Evolutionary conservation across 768 basidiomycete genomes (phyloP).

Genomic region (Ramaria sp.): DNA sequence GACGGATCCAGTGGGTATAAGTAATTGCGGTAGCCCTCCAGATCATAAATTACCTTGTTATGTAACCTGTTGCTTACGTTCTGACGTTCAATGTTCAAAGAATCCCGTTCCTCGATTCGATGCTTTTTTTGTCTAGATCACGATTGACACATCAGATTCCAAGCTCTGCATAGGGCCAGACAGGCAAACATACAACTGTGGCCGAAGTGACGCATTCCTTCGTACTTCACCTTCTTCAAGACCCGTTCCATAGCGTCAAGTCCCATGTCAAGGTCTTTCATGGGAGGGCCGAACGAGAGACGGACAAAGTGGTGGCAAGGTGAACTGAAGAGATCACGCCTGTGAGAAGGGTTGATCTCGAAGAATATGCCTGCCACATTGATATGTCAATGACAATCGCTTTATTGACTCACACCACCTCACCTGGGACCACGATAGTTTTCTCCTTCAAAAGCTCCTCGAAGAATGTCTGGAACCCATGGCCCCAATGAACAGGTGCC

Average conservation of each 20-base stretch:
- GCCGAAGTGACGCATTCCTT: slow-evolving; percentile 52
- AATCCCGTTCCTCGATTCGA: too few species aligned
- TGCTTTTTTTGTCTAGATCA: slow-evolving; percentile 36
- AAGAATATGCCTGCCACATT: slow-evolving; percentile 13
- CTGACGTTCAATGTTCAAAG: too few species aligned
- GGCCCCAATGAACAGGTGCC: neutral
- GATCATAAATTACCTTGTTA: too few species aligned
- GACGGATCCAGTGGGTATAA: too few species aligned
- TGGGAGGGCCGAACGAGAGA: slow-evolving; percentile 74
- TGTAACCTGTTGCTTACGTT: too few species aligned
- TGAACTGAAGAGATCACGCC: slow-evolving; percentile 82
- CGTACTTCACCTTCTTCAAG: slow-evolving; percentile 54
- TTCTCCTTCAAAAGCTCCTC: slow-evolving; percentile 87
- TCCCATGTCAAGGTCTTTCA: slow-evolving; percentile 72
- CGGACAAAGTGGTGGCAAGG: slow-evolving; percentile 88
- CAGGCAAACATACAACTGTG: slow-evolving; percentile 35
- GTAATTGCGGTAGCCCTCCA: too few species aligned
- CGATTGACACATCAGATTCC: too few species aligned
- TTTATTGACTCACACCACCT: slow-evolving; percentile 24
- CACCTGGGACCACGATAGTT: slow-evolving; percentile 82
- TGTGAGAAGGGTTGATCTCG: slow-evolving; percentile 36
- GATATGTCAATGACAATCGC: slow-evolving; percentile 52
- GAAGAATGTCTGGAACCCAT: slow-evolving; percentile 63
- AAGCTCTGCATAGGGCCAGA: neutral
- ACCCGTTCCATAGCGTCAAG: slow-evolving; percentile 81